Evolutionary conservation across 2,329 filamentous ascomycete species (phyloP).

Genomic region (Exophiala spinifera): DNA sequence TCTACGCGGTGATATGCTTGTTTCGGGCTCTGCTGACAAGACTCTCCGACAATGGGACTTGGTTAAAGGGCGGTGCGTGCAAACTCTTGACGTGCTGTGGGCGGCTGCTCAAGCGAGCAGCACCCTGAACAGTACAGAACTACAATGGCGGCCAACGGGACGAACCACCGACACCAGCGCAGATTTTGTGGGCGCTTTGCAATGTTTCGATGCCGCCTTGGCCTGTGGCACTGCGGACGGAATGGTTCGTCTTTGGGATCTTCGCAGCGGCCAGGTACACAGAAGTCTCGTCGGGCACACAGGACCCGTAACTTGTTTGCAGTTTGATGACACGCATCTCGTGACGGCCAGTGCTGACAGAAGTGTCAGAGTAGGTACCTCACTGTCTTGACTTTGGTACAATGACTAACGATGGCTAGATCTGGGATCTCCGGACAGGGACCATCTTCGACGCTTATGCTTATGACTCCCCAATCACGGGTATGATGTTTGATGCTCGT

Average conservation of each 20-base stretch:
- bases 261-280: slow-evolving; percentile 95
- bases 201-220: slow-evolving; percentile 92
- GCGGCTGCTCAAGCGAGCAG: slow-evolving; percentile 85
- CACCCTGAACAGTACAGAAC: slow-evolving; percentile 51
- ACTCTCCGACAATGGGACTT: slow-evolving; percentile 97
- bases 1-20: slow-evolving; percentile 82
- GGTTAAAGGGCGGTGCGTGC: slow-evolving; percentile 92
- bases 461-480: slow-evolving; percentile 85
- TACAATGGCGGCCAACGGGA: slow-evolving; percentile 67
- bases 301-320: slow-evolving; percentile 85
- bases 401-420: slow-evolving; percentile 54
- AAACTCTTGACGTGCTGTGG: slow-evolving; percentile 97
- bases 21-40: slow-evolving; percentile 96
- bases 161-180: slow-evolving; percentile 66
- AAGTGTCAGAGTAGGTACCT: slow-evolving; percentile 76
- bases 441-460: slow-evolving; percentile 95
- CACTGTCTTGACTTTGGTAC: slow-evolving; percentile 4
- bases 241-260: slow-evolving; percentile 95
- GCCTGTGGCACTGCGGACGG: slow-evolving; percentile 96
- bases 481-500: slow-evolving; percentile 94
- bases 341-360: slow-evolving; percentile 90
- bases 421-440: slow-evolving; percentile 96
- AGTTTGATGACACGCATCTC: slow-evolving; percentile 93
- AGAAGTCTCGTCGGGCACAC: slow-evolving; percentile 93
- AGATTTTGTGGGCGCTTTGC: slow-evolving; percentile 90